These are phyloP conservation scores for Aspergillus wentii DNA, from an alignment of 495 filamentous ascomycete species.

Conservation along the genomic window DNA sequence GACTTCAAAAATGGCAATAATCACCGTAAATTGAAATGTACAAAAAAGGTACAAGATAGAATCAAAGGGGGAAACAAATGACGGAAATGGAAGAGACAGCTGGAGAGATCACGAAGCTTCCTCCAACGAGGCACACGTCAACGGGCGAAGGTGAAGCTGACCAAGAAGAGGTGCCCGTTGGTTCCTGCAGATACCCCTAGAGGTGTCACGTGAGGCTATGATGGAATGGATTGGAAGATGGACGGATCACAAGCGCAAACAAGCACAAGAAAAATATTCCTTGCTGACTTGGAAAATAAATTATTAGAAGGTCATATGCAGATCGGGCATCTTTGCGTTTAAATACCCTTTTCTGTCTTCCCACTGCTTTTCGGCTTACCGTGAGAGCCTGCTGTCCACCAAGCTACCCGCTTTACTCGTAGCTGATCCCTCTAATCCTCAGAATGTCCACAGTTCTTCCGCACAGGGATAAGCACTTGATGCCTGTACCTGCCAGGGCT, in stretches of 20 bases:
- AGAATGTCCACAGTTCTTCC: conserved; percentile 32
- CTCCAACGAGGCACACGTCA: conserved; percentile 39
- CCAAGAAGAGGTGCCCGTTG: conserved; percentile 17
- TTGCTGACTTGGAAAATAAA: too few species aligned
- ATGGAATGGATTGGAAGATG: conserved; percentile 5
- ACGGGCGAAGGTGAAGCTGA: conserved; percentile 27
- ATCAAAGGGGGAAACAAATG: conserved; percentile 16
- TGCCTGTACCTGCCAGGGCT: conserved; percentile 22
- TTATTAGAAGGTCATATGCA: too few species aligned
- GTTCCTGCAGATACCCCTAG: conserved; percentile 21
- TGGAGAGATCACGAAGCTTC: conserved; percentile 34
- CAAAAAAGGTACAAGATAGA: conserved; percentile 5
- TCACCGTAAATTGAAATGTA: background rate
- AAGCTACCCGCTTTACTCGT: background rate
- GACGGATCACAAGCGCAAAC: background rate
- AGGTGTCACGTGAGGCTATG: conserved; percentile 15
- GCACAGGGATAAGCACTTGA: conserved; percentile 18
- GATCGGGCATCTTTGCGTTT: too few species aligned
- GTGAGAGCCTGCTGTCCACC: too few species aligned
- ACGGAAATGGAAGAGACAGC: conserved; percentile 25
- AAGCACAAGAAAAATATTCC: too few species aligned
- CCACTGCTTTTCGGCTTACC: too few species aligned
- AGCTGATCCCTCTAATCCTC: conserved; percentile 1
- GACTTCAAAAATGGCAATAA: background rate
- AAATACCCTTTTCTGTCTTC: too few species aligned